These are phyloP conservation scores for Allium cepa DNA, from an alignment of 106 monocot species.

Conservation along the genomic window DNA sequence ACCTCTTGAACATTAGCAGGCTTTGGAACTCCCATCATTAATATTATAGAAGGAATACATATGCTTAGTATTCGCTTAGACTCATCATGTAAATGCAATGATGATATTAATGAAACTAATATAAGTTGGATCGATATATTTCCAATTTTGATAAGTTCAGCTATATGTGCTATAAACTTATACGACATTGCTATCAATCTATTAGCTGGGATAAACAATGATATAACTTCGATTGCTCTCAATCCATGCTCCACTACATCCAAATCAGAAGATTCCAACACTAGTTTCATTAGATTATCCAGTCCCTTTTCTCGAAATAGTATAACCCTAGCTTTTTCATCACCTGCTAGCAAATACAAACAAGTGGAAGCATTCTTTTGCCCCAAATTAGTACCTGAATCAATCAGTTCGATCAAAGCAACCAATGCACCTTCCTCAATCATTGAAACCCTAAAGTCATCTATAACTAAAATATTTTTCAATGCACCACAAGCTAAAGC, in stretches of 20 bases:
- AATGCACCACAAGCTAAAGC: slow-evolving; percentile 37
- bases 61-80: slow-evolving; percentile 39
- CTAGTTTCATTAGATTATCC: slow-evolving; percentile 32
- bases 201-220: slow-evolving; percentile 23
- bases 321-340: slow-evolving; percentile 25
- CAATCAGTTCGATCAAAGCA: slow-evolving; percentile 44
- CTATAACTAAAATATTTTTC: slow-evolving; percentile 40
- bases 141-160: slow-evolving; percentile 43
- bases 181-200: slow-evolving; percentile 25
- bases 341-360: slow-evolving; percentile 44
- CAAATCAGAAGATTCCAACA: slow-evolving; percentile 23
- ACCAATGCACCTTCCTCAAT: slow-evolving; percentile 72
- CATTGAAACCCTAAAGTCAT: slow-evolving; percentile 40
- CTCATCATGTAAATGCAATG: slow-evolving; percentile 47
- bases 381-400: slow-evolving; percentile 10
- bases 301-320: slow-evolving; percentile 48
- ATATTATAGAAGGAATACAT: slow-evolving; percentile 53
- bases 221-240: slow-evolving; percentile 53
- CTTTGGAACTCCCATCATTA: slow-evolving; percentile 57
- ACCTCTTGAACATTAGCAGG: slow-evolving; percentile 54
- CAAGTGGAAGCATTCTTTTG: slow-evolving; percentile 45
- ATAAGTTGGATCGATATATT: slow-evolving; percentile 27
- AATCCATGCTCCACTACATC: slow-evolving; percentile 46
- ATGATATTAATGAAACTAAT: slow-evolving; percentile 28
- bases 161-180: slow-evolving; percentile 33